These are phyloP conservation scores for Sarcodon sp. DNA, from an alignment of 768 basidiomycete genomes.

Conservation along the genomic window DNA sequence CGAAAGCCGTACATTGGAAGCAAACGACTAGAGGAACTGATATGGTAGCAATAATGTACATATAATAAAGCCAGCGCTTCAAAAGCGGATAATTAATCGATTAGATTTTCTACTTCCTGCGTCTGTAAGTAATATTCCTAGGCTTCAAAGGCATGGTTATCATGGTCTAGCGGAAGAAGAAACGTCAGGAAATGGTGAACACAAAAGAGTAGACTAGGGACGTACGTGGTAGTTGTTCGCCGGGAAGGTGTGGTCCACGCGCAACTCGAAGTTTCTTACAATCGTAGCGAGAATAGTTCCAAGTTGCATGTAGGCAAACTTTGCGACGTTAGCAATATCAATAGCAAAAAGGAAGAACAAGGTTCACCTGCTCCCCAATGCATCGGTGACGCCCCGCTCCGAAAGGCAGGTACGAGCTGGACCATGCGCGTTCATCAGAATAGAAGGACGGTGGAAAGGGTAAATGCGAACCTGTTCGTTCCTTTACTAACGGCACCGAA, in stretches of 20 bases:
- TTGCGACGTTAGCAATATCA: conserved; percentile 3
- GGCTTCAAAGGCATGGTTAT: conserved; percentile 79
- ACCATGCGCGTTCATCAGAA: no score
- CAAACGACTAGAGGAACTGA: no score
- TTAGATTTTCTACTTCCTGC: conserved; percentile 27
- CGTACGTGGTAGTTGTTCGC: conserved; percentile 69
- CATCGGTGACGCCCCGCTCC: conserved; percentile 94
- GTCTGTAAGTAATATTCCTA: conserved; percentile 50
- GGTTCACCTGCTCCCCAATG: conserved; percentile 56
- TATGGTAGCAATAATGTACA: no score
- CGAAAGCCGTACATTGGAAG: no score
- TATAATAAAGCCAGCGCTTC: no score
- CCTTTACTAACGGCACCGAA: conserved; percentile 95
- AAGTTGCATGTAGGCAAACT: conserved; percentile 94
- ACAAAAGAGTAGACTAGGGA: background rate
- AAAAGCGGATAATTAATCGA: no score
- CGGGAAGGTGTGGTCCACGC: conserved; percentile 56
- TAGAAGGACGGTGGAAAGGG: background rate
- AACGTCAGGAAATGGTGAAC: background rate
- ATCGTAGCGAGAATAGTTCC: conserved; percentile 73
- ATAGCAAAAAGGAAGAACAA: background rate
- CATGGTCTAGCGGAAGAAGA: conserved; percentile 54
- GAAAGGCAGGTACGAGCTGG: conserved; percentile 85
- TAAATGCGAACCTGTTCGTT: conserved; percentile 42
- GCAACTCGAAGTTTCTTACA: conserved; percentile 65